Percentiles rank a stretch among this genome's conserved stretches.
Evolutionary conservation across 2,329 filamentous ascomycete species (phyloP).

Genomic region (Phialophora tarda): DNA sequence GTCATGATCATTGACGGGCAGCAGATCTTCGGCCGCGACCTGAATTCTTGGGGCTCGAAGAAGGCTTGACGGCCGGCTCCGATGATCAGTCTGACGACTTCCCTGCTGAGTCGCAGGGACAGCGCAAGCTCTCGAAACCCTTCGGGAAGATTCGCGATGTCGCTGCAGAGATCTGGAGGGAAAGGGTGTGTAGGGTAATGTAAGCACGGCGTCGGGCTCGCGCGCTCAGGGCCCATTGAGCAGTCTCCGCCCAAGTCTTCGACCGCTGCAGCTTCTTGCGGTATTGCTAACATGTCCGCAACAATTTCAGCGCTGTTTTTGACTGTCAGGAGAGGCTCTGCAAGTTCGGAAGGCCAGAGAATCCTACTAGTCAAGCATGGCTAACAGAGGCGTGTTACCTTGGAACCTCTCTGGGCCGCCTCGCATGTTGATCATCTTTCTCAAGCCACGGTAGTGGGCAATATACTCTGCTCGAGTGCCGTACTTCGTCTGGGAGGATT

Average conservation of each 20-base stretch:
- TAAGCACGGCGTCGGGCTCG: not conserved
- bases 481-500: slow-evolving; percentile 10
- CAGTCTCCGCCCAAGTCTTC: not conserved
- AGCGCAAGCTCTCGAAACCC: slow-evolving; percentile 19
- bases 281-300: slow-evolving; percentile 1
- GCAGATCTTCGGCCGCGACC: not conserved
- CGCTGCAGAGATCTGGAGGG: slow-evolving; percentile 14
- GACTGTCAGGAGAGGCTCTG: not conserved
- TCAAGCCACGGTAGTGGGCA: slow-evolving; percentile 7
- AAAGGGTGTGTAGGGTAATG: slow-evolving; percentile 19
- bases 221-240: not conserved
- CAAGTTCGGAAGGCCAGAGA: not conserved
- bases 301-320: slow-evolving; percentile 3
- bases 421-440: slow-evolving; percentile 12
- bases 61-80: slow-evolving; percentile 8
- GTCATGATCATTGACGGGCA: slow-evolving; percentile 13
- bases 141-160: slow-evolving; percentile 12
- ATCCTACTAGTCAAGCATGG: slow-evolving; percentile 18
- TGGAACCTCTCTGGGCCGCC: not conserved
- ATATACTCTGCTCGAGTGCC: slow-evolving; percentile 9
- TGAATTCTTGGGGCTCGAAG: not conserved
- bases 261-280: not conserved
- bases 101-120: slow-evolving; percentile 6
- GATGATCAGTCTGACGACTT: slow-evolving; percentile 15
- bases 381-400: slow-evolving; percentile 3